Base-by-base conservation (phyloP, 116 monocot genomes). In the Iris pallida region DNA sequence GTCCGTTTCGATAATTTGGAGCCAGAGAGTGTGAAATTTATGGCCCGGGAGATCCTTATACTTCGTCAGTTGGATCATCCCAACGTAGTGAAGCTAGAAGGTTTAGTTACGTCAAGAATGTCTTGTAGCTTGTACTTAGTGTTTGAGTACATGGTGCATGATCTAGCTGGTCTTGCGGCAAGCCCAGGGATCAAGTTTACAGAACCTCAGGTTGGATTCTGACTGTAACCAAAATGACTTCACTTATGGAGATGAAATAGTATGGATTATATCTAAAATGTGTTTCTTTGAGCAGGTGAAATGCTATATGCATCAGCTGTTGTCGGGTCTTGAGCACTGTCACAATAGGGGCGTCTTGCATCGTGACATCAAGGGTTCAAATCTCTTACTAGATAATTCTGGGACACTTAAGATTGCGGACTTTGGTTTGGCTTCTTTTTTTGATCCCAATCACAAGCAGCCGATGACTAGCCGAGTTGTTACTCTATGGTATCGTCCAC, bases 401-500 rank as follows among this genome's bases (percentile, higher is more conserved):
- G 92, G 92, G 43, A 56, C 86, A 47, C 87, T 92, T 15, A 92
- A 88, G 77, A 92, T 92, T 72, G 92, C 88, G 7, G 92, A 92
- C 63, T 92, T 92, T 77, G 92, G 92, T n/a, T 71, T 92, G 80
- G 92, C 92, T 30, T 52, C 85, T 8, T 66, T 57, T 42, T 92
- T 88, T 62, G 81, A 92, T 79, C 88, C 88, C 7, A 70, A 81
- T 20, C 76, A 75, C 61, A 88, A 85, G 59, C 92, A 83, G 17
- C 77, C 83, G 1, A 85, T 92, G 92, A 92, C 92, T 57, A 92
- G 88, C 70, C 76, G 92, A 42, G 92, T 92, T n/a, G 92, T 92
- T 44, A 92, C 92, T 8, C 75, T 92, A 5, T 92, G 92, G 92
- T 92, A 92, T 70, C 76, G 92, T 0, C 65, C 92, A 10, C 92